phyloP scores from a whole-genome alignment of 2,329 filamentous ascomycete genomes.

The Hirsutella minnesotensis region DNA sequence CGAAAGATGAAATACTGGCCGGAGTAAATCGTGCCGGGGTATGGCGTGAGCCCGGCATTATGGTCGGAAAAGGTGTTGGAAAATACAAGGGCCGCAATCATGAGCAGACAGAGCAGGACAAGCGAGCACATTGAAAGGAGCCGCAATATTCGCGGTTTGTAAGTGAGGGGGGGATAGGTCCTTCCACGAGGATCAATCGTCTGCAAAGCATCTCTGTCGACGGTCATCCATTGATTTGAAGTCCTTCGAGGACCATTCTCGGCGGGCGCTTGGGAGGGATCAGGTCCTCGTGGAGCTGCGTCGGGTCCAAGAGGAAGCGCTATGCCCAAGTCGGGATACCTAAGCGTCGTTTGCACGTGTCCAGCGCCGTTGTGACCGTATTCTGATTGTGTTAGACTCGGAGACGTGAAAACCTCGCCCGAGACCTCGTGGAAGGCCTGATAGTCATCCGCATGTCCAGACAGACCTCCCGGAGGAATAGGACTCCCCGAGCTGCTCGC shows the following conservation, averaged over 20 bases:
- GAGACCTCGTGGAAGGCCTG: constrained; percentile 9
- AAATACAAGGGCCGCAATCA: constrained; percentile 62
- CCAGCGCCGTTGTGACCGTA: background rate
- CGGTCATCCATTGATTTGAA: constrained; percentile 17
- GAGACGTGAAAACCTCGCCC: constrained; percentile 5
- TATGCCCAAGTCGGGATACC: background rate
- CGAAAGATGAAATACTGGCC: constrained; percentile 75
- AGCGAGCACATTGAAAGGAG: constrained; percentile 50
- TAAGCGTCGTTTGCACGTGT: background rate
- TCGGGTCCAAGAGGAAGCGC: background rate
- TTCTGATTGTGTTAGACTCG: background rate
- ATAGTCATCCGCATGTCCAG: constrained; percentile 19
- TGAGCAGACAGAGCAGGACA: constrained; percentile 50
- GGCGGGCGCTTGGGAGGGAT: constrained; percentile 2
- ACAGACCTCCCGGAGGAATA: constrained; percentile 30
- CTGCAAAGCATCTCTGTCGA: constrained; percentile 20
- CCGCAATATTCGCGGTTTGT: constrained; percentile 60
- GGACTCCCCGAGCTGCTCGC: constrained; percentile 44
- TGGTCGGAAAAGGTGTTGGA: constrained; percentile 55
- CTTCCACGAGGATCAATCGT: constrained; percentile 25
- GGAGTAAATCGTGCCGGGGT: constrained; percentile 54
- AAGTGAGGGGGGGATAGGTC: constrained; percentile 45
- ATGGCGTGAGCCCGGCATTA: constrained; percentile 55
- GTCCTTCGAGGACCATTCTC: constrained; percentile 1
- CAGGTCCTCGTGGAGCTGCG: background rate